Evolutionary conservation across 2,329 filamentous ascomycete species (phyloP).

Genomic region (Fusarium coicis): DNA sequence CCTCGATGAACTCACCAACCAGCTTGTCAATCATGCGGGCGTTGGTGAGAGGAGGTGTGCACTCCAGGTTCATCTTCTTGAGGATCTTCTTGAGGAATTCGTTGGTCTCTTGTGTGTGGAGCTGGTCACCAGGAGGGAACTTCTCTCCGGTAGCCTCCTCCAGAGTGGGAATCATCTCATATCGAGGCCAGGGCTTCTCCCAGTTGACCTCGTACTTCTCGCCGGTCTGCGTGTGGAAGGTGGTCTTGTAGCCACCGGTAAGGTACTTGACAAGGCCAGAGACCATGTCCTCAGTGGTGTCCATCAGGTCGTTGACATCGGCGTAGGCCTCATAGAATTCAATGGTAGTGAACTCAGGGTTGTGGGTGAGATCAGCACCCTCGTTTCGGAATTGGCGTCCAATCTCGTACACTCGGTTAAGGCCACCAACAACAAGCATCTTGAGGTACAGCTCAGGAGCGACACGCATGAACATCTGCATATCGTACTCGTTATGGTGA

Average conservation of each 20-base stretch:
- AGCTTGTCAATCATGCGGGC: conserved; percentile 97
- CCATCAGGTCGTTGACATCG: conserved; percentile 84
- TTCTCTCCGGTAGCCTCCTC: conserved; percentile 92
- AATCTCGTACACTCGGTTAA: conserved; percentile 95
- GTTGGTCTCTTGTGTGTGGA: conserved; percentile 90
- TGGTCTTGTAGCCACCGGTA: conserved; percentile 85
- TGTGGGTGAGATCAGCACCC: conserved; percentile 79
- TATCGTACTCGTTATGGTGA: conserved; percentile 94
- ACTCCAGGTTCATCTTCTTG: conserved; percentile 91
- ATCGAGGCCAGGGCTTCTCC: conserved; percentile 90
- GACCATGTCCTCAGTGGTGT: conserved; percentile 92
- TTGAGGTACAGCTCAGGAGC: conserved; percentile 97
- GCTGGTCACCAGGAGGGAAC: conserved; percentile 88
- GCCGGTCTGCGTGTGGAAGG: conserved; percentile 86
- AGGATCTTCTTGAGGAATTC: conserved; percentile 86
- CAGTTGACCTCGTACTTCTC: conserved; percentile 94
- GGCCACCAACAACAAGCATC: conserved; percentile 92
- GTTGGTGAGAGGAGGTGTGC: conserved; percentile 89
- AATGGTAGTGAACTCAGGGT: conserved; percentile 95
- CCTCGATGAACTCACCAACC: conserved; percentile 93
- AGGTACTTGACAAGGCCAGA: conserved; percentile 89
- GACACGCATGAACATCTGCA: conserved; percentile 94
- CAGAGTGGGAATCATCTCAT: conserved; percentile 90
- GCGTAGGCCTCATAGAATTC: conserved; percentile 98
- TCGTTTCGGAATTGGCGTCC: conserved; percentile 97